Evolutionary conservation across 2,329 filamentous ascomycete genomes (phyloP).

Genomic region (Alternaria alternata): DNA sequence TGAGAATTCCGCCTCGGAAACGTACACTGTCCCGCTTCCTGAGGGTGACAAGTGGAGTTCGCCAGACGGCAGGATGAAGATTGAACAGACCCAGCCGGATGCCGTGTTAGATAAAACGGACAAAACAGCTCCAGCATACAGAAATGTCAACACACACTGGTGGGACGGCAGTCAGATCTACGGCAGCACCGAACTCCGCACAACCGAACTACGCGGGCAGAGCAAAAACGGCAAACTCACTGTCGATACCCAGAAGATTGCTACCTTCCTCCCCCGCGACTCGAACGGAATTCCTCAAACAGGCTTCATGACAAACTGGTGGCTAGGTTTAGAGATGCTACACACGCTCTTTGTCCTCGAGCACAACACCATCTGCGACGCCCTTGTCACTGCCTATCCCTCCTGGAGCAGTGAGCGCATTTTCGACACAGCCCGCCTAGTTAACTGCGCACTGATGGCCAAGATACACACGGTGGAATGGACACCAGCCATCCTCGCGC

Average conservation of each 20-base stretch:
- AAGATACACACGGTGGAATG: conserved; percentile 62
- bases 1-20: conserved; percentile 31
- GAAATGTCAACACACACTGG: conserved; percentile 56
- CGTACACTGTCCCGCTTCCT: conserved; percentile 47
- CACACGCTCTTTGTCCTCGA: conserved; percentile 59
- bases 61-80: conserved; percentile 45
- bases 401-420: conserved; percentile 52
- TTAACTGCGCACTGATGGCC: conserved; percentile 59
- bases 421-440: conserved; percentile 56
- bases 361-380: conserved; percentile 57
- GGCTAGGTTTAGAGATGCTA: conserved; percentile 57
- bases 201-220: conserved; percentile 46
- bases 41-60: conserved; percentile 46
- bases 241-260: conserved; percentile 46
- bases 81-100: conserved; percentile 50
- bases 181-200: conserved; percentile 52
- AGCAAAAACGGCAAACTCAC: conserved; percentile 52
- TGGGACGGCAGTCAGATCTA: conserved; percentile 61
- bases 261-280: conserved; percentile 53
- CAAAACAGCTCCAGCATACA: conserved; percentile 50
- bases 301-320: conserved; percentile 58
- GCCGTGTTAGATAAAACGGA: conserved; percentile 24
- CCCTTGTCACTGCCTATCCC: conserved; percentile 48
- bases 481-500: conserved; percentile 58
- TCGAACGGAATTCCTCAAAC: conserved; percentile 50